Base-by-base conservation (phyloP, 2,329 filamentous ascomycete genomes). In the Xylaria sp. region DNA sequence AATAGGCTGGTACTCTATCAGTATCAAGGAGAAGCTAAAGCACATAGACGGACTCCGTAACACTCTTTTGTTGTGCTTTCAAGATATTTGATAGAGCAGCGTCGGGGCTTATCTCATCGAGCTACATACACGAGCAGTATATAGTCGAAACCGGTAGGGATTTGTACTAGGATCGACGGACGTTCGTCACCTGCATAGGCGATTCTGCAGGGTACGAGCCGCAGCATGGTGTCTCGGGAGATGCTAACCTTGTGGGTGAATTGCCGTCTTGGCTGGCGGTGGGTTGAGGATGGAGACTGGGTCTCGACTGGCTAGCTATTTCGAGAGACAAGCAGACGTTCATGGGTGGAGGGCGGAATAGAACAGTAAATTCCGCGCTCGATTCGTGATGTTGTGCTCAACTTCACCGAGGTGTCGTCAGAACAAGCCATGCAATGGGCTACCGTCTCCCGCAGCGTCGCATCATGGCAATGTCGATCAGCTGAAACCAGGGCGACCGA, bases 401-500 rank as follows among this genome's bases (percentile, higher is more conserved):
- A 12, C 39, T 15, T 66, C 51, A 41, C 28, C 28, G 57, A 55
- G n/a, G 39, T 28, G 56, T 58, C 23, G 36, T 58, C 39, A 58
- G 20, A 10, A 25, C 20, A 39, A 43, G 13, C n/a, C 20, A 43
- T 25, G 20, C 56, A 28, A 33, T 31, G 9, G 12, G 9, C 31
- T 10, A 7, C 25, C 25, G 31, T 46, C 61, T 58, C 23, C 56
- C 59, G 41, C 36, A 49, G 36, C 13, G 55, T 64, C 43, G 33
- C 54, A 64, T 61, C 28, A 18, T 25, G 43, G 48, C 20, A 52
- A 36, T 33, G 28, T 43, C 46, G 48, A 66, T 28, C 48, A 69
- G 67, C 67, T 69, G 67, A 69, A 69, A 67, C 66, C 20, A 69
- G 67, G 67, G 67, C 67, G 67, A 62, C 64, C 52, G 58, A 59